Evolutionary conservation across 1,284 basidiomycete species (phyloP), one percentile per base, ranked within the genome.

Genomic region (Laetiporus sulphureus): DNA sequence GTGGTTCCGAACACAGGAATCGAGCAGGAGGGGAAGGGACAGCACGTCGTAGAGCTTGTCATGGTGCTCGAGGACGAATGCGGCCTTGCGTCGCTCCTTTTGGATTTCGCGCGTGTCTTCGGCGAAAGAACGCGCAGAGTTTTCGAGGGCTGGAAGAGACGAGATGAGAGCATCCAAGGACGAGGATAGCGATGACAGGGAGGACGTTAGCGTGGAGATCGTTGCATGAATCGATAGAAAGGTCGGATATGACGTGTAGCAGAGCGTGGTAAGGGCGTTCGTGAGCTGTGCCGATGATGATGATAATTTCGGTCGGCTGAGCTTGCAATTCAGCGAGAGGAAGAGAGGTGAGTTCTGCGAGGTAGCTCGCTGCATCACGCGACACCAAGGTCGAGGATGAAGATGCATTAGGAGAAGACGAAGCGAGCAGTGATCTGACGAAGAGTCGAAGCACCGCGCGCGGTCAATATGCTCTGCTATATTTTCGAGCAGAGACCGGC

Each of bases 21-120:
- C 88, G 53, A 95, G 87, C 20, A 97, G 74, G 37, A 86, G 69
- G 4, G 93, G 92, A 37, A 95, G 78, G 53, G 95, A 91, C 46
- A 97, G 78, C 23, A 96, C 67, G 59, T 96, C 92, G 51, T 87
- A 76, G 42, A 97, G 77, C 61, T 91, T 91, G 58, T 93, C 90
- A 59, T 91, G 85, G 54, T 94, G 86, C 52, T 94, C 90, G 45
- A 91, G 77, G 10, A 96, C 87, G 38, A 87, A 71, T 15, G 79
- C 73, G 1, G 90, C 86, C 50, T 83, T 82, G 40, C 76, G 71
- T 18, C 92, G 74, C 36, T 84, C 79, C 35, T 72, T 61, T 49
- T 82, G 75, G 29, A 85, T 71, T 24, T 71, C 64, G 33, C 67
- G 66, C 18, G 77, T 82, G 42, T 72, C 67, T 32, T 67, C 65